These are phyloP conservation scores for Pyrus bretschneideri DNA, from an alignment of 306 rosid species.

Conservation along the genomic window DNA sequence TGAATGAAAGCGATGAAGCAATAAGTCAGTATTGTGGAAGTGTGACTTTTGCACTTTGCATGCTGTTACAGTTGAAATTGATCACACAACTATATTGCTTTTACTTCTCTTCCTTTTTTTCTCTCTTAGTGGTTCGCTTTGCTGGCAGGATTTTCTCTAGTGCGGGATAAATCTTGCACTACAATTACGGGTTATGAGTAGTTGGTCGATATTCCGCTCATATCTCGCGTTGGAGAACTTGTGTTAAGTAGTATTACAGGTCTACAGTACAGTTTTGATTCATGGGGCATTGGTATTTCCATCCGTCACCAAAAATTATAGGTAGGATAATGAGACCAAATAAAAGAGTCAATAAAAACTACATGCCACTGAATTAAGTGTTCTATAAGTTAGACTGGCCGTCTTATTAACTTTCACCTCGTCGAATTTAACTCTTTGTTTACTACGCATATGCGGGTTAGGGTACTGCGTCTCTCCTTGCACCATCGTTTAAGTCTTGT, in stretches of 20 bases:
- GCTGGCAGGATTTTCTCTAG: too few species aligned
- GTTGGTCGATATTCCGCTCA: too few species aligned
- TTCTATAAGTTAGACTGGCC: neutral
- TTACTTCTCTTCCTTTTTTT: neutral
- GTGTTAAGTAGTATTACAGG: neutral
- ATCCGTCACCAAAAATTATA: neutral
- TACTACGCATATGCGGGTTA: neutral
- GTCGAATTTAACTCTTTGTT: neutral
- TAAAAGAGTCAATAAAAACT: neutral
- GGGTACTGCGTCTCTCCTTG: neutral
- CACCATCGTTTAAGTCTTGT: neutral
- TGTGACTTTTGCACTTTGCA: neutral
- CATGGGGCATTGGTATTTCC: neutral
- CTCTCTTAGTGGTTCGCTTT: too few species aligned
- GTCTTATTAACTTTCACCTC: neutral
- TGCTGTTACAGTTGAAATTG: neutral
- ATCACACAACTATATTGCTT: neutral
- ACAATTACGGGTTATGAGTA: too few species aligned
- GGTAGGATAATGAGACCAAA: neutral
- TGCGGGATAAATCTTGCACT: too few species aligned
- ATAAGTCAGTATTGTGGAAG: conserved; percentile 11
- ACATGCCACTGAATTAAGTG: neutral
- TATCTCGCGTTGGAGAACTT: neutral
- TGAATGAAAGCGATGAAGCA: conserved; percentile 19
- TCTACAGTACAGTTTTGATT: neutral